phyloP scores from a whole-genome alignment of 2,329 filamentous ascomycete species.

The Talaromyces sp. region DNA sequence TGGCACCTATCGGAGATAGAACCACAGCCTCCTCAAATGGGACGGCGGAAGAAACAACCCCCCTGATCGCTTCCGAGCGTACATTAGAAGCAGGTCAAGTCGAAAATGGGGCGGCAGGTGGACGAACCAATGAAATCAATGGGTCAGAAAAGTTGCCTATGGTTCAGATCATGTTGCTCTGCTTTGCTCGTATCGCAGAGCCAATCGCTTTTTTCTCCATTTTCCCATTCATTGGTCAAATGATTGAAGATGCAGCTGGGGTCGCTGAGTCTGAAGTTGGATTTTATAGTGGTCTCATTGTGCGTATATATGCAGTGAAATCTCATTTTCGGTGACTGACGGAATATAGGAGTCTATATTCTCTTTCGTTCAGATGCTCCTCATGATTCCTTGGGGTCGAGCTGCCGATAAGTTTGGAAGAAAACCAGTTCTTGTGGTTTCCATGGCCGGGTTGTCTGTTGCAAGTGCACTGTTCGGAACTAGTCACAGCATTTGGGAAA shows the following conservation, averaged over 20 bases:
- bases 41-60: slow-evolving; percentile 2
- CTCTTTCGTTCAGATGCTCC: slow-evolving; percentile 68
- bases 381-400: slow-evolving; percentile 72
- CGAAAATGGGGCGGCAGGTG: not conserved
- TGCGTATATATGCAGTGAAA: slow-evolving; percentile 40
- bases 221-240: slow-evolving; percentile 74
- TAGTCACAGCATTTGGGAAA: slow-evolving; percentile 64
- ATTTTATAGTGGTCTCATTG: slow-evolving; percentile 74
- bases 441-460: slow-evolving; percentile 60
- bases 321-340: not conserved
- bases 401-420: slow-evolving; percentile 66
- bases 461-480: slow-evolving; percentile 65
- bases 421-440: slow-evolving; percentile 67
- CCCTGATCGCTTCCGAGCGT: slow-evolving; percentile 2
- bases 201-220: slow-evolving; percentile 81
- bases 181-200: slow-evolving; percentile 68
- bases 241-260: slow-evolving; percentile 65
- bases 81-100: not conserved
- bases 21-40: not conserved
- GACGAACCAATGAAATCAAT: not conserved
- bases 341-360: slow-evolving; percentile 58
- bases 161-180: slow-evolving; percentile 67
- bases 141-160: slow-evolving; percentile 44
- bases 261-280: slow-evolving; percentile 65
- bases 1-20: not conserved